Percentiles rank a stretch among this genome's conserved stretches.
Conservation (phyloP, 2,329 filamentous ascomycete species). For the Botrytis sinoallii region DNA sequence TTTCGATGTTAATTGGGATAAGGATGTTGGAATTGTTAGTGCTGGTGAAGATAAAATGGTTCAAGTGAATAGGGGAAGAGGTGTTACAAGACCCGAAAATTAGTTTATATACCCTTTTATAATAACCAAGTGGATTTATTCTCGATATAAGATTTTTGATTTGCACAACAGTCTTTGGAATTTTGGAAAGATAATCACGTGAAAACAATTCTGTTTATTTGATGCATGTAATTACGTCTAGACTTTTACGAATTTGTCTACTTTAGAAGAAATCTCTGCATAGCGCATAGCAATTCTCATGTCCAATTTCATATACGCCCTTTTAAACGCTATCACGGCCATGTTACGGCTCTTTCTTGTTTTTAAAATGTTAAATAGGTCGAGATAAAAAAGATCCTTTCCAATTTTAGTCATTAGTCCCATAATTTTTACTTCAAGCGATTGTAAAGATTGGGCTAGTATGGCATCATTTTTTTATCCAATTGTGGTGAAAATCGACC, state of each 20-base stretch:
- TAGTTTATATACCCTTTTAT: constrained; percentile 20
- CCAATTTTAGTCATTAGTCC: constrained; percentile 6
- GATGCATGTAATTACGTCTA: background rate
- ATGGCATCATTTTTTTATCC: constrained; percentile 17
- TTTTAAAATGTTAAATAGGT: background rate
- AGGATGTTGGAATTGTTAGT: constrained; percentile 82
- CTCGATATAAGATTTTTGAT: background rate
- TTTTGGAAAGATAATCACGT: background rate
- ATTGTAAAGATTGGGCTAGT: constrained; percentile 15
- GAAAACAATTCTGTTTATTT: background rate
- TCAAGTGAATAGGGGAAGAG: constrained; percentile 67
- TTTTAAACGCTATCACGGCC: background rate
- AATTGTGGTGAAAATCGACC: constrained; percentile 4
- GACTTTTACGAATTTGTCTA: background rate
- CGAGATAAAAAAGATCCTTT: background rate
- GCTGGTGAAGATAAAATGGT: constrained; percentile 91
- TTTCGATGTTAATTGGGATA: constrained; percentile 83
- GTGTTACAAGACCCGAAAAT: constrained; percentile 32
- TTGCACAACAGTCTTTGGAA: background rate
- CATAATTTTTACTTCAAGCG: background rate
- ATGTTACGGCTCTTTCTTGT: background rate
- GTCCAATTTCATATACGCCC: background rate
- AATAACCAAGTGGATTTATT: constrained; percentile 13
- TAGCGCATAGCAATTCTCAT: background rate
- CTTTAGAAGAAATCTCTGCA: background rate